A percentile compares a stretch with the other conserved stretches of the same genome.
These are phyloP conservation scores for Citrus trifoliata DNA, from an alignment of 345 rosid species.

Conservation along the genomic window DNA sequence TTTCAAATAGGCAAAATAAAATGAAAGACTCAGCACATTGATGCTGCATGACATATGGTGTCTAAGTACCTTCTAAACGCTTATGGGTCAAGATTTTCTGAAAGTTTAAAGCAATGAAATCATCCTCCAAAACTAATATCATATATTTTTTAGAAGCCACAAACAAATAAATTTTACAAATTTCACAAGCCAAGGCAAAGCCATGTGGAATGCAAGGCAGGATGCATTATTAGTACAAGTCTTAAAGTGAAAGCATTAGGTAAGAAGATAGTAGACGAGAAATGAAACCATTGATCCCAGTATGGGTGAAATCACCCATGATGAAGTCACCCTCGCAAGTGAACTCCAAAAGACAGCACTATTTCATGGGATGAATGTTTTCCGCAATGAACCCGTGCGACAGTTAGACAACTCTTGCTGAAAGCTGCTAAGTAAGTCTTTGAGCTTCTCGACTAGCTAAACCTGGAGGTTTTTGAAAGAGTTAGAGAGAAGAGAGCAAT, in stretches of 20 bases:
- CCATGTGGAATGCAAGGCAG: not conserved
- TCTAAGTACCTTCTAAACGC: not conserved
- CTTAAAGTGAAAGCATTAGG: constrained; percentile 22
- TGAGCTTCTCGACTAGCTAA: no score
- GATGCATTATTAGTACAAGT: not conserved
- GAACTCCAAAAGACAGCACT: constrained; percentile 93
- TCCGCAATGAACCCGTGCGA: no score
- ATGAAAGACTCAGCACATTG: not conserved
- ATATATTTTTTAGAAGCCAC: not conserved
- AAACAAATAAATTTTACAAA: not conserved
- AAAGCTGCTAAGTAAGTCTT: no score
- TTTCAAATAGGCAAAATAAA: no score
- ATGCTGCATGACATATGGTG: no score
- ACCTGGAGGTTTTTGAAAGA: no score
- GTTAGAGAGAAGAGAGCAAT: no score
- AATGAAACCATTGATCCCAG: constrained; percentile 83
- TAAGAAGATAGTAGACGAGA: constrained; percentile 46
- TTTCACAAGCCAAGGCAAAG: not conserved
- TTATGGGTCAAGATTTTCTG: not conserved
- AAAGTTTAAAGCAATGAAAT: not conserved
- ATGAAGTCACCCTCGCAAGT: constrained; percentile 78
- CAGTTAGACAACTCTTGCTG: no score
- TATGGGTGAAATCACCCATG: constrained; percentile 94
- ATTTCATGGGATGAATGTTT: no score
- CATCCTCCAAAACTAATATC: not conserved